Evolutionary conservation across 177 flowering plant genomes (phyloP).

Genomic region (Tripterygium wilfordii): DNA sequence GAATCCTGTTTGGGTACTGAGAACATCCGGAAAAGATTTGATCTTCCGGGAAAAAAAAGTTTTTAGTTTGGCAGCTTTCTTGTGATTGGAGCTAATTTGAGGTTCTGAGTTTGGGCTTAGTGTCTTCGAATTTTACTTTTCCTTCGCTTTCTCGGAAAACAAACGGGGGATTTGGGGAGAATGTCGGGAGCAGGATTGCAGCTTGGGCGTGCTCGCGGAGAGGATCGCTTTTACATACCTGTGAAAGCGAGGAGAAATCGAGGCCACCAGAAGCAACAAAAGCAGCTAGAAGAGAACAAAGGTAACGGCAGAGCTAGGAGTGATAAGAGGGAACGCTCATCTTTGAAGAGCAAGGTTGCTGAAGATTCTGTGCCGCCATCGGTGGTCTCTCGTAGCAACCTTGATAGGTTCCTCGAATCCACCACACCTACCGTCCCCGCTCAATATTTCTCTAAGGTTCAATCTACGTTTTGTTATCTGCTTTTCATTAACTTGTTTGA

Average conservation of each 20-base stretch:
- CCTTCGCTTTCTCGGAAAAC: constrained; percentile 8
- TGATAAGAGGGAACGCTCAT: constrained; percentile 1
- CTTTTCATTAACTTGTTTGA: background rate
- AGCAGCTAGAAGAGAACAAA: background rate
- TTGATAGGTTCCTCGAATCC: too few relatives aligned
- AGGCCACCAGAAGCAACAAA: constrained; percentile 9
- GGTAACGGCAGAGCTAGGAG: background rate
- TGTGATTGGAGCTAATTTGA: background rate
- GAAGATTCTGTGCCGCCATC: background rate
- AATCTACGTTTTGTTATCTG: background rate
- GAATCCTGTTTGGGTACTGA: too few relatives aligned
- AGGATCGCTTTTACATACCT: constrained; percentile 26
- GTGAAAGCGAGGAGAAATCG: constrained; percentile 22
- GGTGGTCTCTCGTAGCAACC: constrained; percentile 11
- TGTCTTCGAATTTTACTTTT: constrained; percentile 5
- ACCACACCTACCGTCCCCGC: constrained; percentile 28
- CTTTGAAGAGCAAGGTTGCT: constrained; percentile 8
- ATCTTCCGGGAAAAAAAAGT: too few relatives aligned
- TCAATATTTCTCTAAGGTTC: constrained; percentile 27
- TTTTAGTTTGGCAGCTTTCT: constrained; percentile 1
- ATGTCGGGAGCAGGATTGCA: constrained; percentile 24
- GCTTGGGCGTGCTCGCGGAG: constrained; percentile 15
- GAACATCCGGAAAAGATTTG: too few relatives aligned
- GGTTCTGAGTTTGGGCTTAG: background rate
- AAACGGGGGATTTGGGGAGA: constrained; percentile 10